Conservation (phyloP, 352 stramenopile species). For the Phytophthora constricta region DNA sequence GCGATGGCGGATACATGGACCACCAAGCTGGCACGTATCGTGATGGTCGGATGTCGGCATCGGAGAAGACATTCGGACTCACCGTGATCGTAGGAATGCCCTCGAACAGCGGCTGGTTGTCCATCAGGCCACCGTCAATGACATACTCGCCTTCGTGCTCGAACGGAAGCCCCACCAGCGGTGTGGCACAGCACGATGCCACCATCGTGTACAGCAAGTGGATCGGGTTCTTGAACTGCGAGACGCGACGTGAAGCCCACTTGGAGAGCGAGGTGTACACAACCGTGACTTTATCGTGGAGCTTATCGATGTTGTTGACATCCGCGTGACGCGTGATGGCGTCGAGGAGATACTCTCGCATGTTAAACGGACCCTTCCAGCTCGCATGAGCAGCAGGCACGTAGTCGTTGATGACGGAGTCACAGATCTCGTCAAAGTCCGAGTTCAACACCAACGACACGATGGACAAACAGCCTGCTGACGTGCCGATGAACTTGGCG, state of each 20-base stretch:
- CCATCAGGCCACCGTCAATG: constrained; percentile 62
- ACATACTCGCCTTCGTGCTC: constrained; percentile 60
- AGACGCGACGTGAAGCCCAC: constrained; percentile 42
- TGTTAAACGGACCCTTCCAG: constrained; percentile 44
- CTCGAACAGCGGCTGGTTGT: constrained; percentile 58
- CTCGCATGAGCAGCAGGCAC: constrained; percentile 38
- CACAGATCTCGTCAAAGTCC: constrained; percentile 56
- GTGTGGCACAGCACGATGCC: constrained; percentile 60
- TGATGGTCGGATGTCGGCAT: constrained; percentile 66
- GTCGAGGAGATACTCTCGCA: constrained; percentile 60
- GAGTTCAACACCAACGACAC: constrained; percentile 44
- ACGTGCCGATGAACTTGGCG: constrained; percentile 52
- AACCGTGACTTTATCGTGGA: constrained; percentile 42
- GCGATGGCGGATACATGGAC: constrained; percentile 60
- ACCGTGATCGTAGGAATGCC: constrained; percentile 41
- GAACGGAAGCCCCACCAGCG: constrained; percentile 62
- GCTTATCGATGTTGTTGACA: constrained; percentile 37
- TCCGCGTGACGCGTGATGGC: constrained; percentile 38
- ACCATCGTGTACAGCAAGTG: constrained; percentile 53
- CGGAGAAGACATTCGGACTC: constrained; percentile 39
- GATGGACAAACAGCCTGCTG: constrained; percentile 50
- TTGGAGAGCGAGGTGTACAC: constrained; percentile 66
- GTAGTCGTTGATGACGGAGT: constrained; percentile 50
- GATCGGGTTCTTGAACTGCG: constrained; percentile 46
- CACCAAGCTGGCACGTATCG: constrained; percentile 69